Conservation (phyloP, 352 stramenopile genomes). For the Saprolegnia parasitica region DNA sequence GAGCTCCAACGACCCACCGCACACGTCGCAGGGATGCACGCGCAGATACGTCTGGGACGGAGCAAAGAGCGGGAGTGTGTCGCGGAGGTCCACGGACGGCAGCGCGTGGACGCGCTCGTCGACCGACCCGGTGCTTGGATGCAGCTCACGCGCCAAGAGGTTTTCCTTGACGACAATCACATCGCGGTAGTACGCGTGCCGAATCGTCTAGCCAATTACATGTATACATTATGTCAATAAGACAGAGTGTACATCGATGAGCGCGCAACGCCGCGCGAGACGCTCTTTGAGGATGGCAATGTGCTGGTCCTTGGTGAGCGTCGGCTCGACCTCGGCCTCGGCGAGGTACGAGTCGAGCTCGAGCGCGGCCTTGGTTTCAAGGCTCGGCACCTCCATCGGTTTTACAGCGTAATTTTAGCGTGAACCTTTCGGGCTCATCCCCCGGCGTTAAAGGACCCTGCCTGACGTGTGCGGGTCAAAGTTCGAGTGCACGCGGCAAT, state of each 20-base stretch:
- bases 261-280: not conserved
- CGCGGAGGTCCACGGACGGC: slow-evolving; percentile 65
- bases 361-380: not conserved
- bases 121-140: not conserved
- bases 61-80: slow-evolving; percentile 63
- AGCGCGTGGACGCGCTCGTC: slow-evolving; percentile 53
- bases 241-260: slow-evolving; percentile 23
- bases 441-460: no score
- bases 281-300: slow-evolving; percentile 16
- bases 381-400: not conserved
- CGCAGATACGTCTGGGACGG: slow-evolving; percentile 64
- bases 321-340: slow-evolving; percentile 13
- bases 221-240: no score
- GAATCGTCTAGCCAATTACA: slow-evolving; percentile 40
- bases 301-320: slow-evolving; percentile 18
- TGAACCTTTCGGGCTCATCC: no score
- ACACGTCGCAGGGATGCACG: slow-evolving; percentile 68
- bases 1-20: slow-evolving; percentile 67
- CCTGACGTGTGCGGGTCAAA: not conserved
- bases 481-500: not conserved
- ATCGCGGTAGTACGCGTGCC: slow-evolving; percentile 74
- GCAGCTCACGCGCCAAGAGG: slow-evolving; percentile 34
- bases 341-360: slow-evolving; percentile 11
- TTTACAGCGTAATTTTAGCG: no score
- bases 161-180: slow-evolving; percentile 82